Conservation (phyloP, 768 basidiomycete genomes). For the Xanthoconium stramineum region DNA sequence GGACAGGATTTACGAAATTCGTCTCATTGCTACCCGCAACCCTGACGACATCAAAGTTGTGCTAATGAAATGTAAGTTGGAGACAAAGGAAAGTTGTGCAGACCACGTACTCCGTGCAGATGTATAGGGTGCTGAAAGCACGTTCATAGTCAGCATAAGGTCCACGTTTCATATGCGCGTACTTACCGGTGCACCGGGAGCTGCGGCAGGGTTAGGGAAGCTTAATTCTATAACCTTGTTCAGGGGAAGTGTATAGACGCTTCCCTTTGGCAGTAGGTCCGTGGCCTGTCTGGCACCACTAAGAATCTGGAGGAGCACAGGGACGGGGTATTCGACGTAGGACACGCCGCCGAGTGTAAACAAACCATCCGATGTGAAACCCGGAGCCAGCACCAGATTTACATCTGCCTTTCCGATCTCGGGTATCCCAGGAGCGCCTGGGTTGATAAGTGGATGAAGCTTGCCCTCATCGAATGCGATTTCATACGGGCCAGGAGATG, state of each 20-base stretch:
- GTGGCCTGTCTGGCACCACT: conserved; percentile 44
- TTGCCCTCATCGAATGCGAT: conserved; percentile 37
- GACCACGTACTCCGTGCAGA: conserved; percentile 37
- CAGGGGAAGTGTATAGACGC: conserved; percentile 42
- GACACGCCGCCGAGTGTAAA: conserved; percentile 28
- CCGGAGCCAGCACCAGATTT: conserved; percentile 23
- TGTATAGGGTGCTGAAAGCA: conserved; percentile 38
- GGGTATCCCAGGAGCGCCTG: conserved; percentile 39
- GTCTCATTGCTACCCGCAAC: conserved; percentile 21
- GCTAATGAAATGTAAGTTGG: conserved; percentile 17
- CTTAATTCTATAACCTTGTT: conserved; percentile 46
- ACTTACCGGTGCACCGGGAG: conserved; percentile 29
- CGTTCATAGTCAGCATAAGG: neutral
- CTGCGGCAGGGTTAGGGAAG: conserved; percentile 33
- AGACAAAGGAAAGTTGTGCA: neutral
- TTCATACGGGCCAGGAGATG: conserved; percentile 30
- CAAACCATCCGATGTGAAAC: neutral
- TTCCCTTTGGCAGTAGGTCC: conserved; percentile 47
- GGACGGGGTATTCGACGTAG: conserved; percentile 39
- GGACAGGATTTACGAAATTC: conserved; percentile 37
- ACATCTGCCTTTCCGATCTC: conserved; percentile 40
- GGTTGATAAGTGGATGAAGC: conserved; percentile 35
- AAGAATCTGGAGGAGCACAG: conserved; percentile 30
- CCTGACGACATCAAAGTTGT: conserved; percentile 34
- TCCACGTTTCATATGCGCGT: neutral